Percentiles rank a stretch among this genome's conserved stretches.
Conservation (phyloP, 2,329 filamentous ascomycete genomes). For the Diaporthe sp. region DNA sequence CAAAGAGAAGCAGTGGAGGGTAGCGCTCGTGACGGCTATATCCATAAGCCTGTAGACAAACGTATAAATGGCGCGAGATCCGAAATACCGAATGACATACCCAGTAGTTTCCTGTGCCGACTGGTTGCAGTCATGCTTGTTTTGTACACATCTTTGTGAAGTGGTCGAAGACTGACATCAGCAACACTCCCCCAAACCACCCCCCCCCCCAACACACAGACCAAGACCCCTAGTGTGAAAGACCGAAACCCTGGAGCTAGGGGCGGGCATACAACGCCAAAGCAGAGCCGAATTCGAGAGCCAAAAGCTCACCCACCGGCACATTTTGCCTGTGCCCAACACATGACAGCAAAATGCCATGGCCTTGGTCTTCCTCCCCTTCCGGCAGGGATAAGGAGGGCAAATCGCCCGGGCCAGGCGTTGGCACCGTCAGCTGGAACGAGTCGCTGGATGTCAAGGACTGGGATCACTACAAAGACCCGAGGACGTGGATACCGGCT, state of each 20-base stretch:
- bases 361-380: slow-evolving; percentile 33
- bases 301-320: neutral
- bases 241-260: slow-evolving; percentile 1
- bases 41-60: slow-evolving; percentile 2
- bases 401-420: neutral
- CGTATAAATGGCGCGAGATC: neutral
- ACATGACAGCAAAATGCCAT: slow-evolving; percentile 32
- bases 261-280: neutral
- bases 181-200: too few relatives aligned
- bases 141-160: too few relatives aligned
- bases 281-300: neutral
- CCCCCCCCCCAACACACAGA: too few relatives aligned
- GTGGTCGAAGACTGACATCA: too few relatives aligned
- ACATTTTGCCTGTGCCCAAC: too few relatives aligned
- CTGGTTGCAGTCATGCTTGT: too few relatives aligned
- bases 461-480: slow-evolving; percentile 66
- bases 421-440: slow-evolving; percentile 48
- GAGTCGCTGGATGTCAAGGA: slow-evolving; percentile 57
- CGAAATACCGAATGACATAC: neutral
- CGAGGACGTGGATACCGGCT: slow-evolving; percentile 63
- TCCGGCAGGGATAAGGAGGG: slow-evolving; percentile 7
- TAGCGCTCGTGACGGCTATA: neutral
- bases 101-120: neutral
- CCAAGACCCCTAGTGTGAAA: too few relatives aligned
- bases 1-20: neutral